phyloP scores from a whole-genome alignment of 495 filamentous ascomycete genomes.

The Hypomontagnella submonticulosa region DNA sequence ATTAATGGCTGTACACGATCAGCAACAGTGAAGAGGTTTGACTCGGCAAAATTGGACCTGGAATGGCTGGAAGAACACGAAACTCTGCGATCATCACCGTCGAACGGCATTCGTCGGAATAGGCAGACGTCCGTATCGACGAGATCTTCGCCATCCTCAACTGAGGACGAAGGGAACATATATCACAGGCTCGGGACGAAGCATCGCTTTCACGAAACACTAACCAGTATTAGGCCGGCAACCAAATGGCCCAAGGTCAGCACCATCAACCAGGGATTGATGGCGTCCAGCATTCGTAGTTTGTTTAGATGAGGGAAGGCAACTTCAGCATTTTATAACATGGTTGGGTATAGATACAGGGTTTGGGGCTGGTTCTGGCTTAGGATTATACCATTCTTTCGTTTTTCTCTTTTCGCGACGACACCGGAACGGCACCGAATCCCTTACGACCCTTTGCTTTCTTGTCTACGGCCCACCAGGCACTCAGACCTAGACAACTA shows the following conservation, averaged over 20 bases:
- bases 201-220: slow-evolving; percentile 39
- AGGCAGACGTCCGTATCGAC: slow-evolving; percentile 34
- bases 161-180: slow-evolving; percentile 47
- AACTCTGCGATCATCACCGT: slow-evolving; percentile 32
- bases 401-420: slow-evolving; percentile 21
- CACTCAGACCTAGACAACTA: slow-evolving; percentile 31
- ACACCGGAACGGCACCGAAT: slow-evolving; percentile 26
- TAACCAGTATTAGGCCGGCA: slow-evolving; percentile 39
- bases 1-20: slow-evolving; percentile 20
- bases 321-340: slow-evolving; percentile 34
- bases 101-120: slow-evolving; percentile 21
- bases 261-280: slow-evolving; percentile 51
- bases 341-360: slow-evolving; percentile 40
- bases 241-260: slow-evolving; percentile 50
- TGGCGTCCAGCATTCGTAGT: slow-evolving; percentile 56
- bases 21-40: slow-evolving; percentile 40
- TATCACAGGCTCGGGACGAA: slow-evolving; percentile 35
- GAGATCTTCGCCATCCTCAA: slow-evolving; percentile 38
- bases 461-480: slow-evolving; percentile 16
- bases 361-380: slow-evolving; percentile 38
- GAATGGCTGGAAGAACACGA: slow-evolving; percentile 39
- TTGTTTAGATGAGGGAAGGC: slow-evolving; percentile 52
- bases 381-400: slow-evolving; percentile 45
- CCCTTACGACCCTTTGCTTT: slow-evolving; percentile 26
- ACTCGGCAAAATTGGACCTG: slow-evolving; percentile 33